Base-by-base conservation (phyloP, 441 rosid species). In the Viola pubescens region DNA sequence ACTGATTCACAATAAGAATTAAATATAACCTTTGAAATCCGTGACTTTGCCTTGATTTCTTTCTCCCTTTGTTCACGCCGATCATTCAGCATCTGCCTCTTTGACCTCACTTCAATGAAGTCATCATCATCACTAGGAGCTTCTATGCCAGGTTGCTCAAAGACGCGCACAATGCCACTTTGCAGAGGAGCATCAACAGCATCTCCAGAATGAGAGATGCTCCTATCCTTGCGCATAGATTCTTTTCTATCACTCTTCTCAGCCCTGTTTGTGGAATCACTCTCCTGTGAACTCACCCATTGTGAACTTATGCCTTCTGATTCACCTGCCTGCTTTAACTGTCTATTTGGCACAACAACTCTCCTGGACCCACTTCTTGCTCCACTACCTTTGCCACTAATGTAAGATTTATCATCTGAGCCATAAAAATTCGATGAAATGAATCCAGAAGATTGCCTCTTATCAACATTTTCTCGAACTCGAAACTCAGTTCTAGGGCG, bases 51-150 rank as follows among this genome's bases (percentile, higher is more conserved):
- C 76, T 84, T 94, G 73, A 79, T 85, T 80, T 90, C 95, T 70
- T 94, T 94, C 73, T 94, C 97, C 73, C 90, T 87, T 78, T 90
- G 96, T 72, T 88, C 99, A 63, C 97, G 95, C 37, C 90, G 86
- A 74, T 94, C 94, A 69, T 88, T 90, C 73, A 94, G 79, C 96
- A 94, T 85, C 82, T 94, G 97, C 84, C 92, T 87, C 82, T 90
- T 94, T 59, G 99, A 94, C 70, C 94, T 88, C 52, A 94, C 99
- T 81, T 94, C 90, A 71, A 90, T 94, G 73, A 94, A 94, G 74
- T 94, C 95, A 70, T 90, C 96, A 73, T 84, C 91, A 48, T 88
- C 97, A 70, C 95, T 85, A 43, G 97, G 94, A 59, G 82, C 84
- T 81, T 94, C 97, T 70, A 86, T 88, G 67, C 91, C 97, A 67